Evolutionary conservation across 345 rosid species (phyloP).

Genomic region (Arabidopsis suecica): DNA sequence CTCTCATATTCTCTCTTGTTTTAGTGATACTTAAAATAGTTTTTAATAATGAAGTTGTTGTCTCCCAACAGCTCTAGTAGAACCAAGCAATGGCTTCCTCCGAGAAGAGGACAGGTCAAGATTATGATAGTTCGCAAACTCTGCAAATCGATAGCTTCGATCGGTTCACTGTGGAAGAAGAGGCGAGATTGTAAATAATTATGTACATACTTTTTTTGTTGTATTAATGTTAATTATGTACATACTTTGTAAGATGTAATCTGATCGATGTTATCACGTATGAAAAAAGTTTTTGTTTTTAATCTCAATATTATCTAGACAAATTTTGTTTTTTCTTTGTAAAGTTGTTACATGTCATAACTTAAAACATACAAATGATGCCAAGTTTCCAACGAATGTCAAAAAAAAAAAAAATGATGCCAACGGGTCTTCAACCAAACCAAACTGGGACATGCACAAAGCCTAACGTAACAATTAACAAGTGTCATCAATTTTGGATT

Average conservation of each 20-base stretch:
- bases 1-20: not conserved
- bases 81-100: conserved; percentile 4
- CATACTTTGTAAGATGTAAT: conserved; percentile 4
- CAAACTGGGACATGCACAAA: too few species aligned
- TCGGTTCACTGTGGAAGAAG: conserved; percentile 1
- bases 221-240: not conserved
- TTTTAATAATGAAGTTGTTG: not conserved
- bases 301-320: not conserved
- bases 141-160: not conserved
- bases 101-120: conserved; percentile 26
- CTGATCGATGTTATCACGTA: not conserved
- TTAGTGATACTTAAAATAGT: not conserved
- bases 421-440: too few species aligned
- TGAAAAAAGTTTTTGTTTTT: not conserved
- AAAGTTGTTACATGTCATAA: not conserved
- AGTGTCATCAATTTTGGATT: too few species aligned
- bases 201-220: too few species aligned
- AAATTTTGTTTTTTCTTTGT: not conserved
- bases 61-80: not conserved
- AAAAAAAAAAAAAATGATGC: too few species aligned
- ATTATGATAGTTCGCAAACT: not conserved
- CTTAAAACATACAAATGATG: too few species aligned
- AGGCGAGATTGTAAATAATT: conserved; percentile 12
- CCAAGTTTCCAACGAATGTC: too few species aligned
- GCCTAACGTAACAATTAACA: too few species aligned